Evolutionary conservation across 2,329 filamentous ascomycete genomes (phyloP), one percentile per base, ranked within the genome.

Genomic region (Neofusicoccum laricinum): DNA sequence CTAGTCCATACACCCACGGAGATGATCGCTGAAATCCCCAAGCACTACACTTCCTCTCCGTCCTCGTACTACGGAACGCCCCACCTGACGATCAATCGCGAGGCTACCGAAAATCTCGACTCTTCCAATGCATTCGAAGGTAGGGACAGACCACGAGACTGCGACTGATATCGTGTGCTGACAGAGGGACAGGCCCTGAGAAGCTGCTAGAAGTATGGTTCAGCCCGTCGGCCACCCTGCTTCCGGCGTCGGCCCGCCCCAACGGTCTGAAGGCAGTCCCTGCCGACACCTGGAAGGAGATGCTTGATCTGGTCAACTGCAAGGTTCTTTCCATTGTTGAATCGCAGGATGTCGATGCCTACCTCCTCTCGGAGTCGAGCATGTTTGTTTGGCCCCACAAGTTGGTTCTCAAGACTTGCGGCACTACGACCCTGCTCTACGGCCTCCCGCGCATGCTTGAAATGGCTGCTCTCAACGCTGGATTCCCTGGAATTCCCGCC

Each of bases 301-400:
- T 99, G 95, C 86, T 99, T 66, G 95, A 99, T 76, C 85, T 97
- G 74, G 95, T 99, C 80, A 96, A 97, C 77, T 99, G 95, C 88
- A 95, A 99, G 82, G 93, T 99, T 63, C 84, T 99, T 64, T 99
- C 95, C 3, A 90, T 97, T 67, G 87, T 99, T 68, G 89, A 94
- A 75, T 97, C 94, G 25, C 93, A 97, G 68, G 89, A 94, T 75
- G 90, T 98, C 71, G 95, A 99, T 75, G 94, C 95, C 69, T 99
- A 99, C 76, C 87, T 99, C 6, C 85, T 99, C 64, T 99, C 95
- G 68, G 95, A 99, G 81, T 98, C 95, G 45, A 98, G 95, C 90
- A 97, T 99, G 93, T 99, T 99, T 76, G 92, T 99, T 71, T 99
- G 97, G 79, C 93, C 93, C n/a, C 95, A 99, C 86, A 99, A 99